These are phyloP conservation scores for Mycena latifolia DNA, from an alignment of 768 basidiomycete species.

Conservation along the genomic window DNA sequence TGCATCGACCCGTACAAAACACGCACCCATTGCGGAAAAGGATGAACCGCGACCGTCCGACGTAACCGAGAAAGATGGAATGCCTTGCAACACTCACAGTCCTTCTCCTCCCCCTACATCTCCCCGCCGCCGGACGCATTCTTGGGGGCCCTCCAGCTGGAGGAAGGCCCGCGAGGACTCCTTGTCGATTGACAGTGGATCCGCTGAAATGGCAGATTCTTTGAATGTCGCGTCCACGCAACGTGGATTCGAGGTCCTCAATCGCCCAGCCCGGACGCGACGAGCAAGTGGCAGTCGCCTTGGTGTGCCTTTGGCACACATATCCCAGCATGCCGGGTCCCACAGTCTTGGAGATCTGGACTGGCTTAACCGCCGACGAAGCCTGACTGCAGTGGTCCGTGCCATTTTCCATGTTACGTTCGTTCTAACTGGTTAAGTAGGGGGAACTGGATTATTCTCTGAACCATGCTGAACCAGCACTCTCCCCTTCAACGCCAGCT, in stretches of 20 bases:
- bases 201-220: conserved; percentile 41
- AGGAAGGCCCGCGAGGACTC: conserved; percentile 59
- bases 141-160: conserved; percentile 63
- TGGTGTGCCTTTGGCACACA: conserved; percentile 36
- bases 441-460: conserved; percentile 80
- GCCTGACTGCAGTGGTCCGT: conserved; percentile 77
- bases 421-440: conserved; percentile 49
- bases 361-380: conserved; percentile 83
- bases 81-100: conserved; percentile 51
- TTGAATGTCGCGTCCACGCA: conserved; percentile 52
- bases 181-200: conserved; percentile 58
- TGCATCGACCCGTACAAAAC: conserved; percentile 33
- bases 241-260: conserved; percentile 65
- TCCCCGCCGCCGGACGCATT: conserved; percentile 58
- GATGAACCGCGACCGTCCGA: conserved; percentile 35
- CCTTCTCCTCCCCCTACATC: conserved; percentile 58
- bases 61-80: conserved; percentile 44
- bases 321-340: conserved; percentile 35
- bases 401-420: conserved; percentile 20
- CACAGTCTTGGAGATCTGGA: conserved; percentile 78
- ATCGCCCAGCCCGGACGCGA: conserved; percentile 56
- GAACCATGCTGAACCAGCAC: conserved; percentile 65
- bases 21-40: conserved; percentile 25
- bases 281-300: conserved; percentile 49
- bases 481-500: conserved; percentile 64